phyloP scores from a whole-genome alignment of 2,329 filamentous ascomycete species.

The Cryphonectria nitschkei region DNA sequence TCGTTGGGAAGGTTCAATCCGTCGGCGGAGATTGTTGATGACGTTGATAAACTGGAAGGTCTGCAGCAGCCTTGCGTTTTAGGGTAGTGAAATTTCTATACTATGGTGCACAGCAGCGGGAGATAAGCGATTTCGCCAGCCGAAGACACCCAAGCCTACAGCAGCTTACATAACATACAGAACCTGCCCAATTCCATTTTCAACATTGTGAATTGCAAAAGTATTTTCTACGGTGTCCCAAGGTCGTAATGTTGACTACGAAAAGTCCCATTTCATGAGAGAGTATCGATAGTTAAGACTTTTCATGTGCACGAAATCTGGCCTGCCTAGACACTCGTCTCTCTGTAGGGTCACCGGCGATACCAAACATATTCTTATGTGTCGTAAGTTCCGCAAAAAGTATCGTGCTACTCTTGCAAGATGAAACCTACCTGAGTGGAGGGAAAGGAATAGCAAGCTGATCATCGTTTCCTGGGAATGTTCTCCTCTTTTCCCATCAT shows the following conservation, averaged over 20 bases:
- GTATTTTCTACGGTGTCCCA: neutral
- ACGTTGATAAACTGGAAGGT: conserved; percentile 19
- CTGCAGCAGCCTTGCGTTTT: conserved; percentile 1
- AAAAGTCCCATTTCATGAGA: neutral
- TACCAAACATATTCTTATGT: neutral
- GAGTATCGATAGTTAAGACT: neutral
- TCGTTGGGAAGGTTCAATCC: conserved; percentile 11
- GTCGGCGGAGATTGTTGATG: conserved; percentile 21
- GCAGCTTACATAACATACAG: neutral
- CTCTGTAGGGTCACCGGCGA: neutral
- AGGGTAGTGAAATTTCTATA: neutral
- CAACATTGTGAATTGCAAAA: neutral
- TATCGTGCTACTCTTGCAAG: neutral
- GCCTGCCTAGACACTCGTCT: neutral
- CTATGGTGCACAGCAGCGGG: neutral
- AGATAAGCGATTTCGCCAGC: neutral
- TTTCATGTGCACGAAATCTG: neutral
- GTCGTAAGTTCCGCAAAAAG: neutral
- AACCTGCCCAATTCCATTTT: neutral
- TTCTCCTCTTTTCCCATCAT: neutral
- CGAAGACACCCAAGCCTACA: neutral
- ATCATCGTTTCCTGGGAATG: neutral
- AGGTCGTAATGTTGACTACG: neutral
- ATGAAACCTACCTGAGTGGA: neutral
- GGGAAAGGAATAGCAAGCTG: neutral